Percentiles rank a stretch among this genome's conserved stretches.
phyloP scores from a whole-genome alignment of 208 protist genomes.

The Kentomonas sorsogonicus region DNA sequence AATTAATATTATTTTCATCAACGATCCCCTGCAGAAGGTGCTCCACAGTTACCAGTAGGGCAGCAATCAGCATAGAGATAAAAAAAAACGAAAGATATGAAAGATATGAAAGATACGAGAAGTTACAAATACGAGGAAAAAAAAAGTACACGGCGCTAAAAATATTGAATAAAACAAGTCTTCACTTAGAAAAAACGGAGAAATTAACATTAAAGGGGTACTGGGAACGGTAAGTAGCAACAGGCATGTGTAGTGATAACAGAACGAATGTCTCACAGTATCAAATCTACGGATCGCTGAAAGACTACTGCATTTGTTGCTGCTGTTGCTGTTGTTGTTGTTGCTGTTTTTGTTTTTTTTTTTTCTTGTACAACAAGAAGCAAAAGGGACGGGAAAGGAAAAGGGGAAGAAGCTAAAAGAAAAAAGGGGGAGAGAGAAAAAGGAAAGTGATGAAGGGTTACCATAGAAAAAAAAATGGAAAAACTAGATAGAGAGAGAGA shows the following conservation, averaged over 20 bases:
- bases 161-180: background rate
- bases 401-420: slow-evolving; percentile 6
- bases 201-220: background rate
- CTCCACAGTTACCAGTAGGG: too few relatives aligned
- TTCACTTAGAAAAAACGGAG: background rate
- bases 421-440: background rate
- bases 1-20: too few relatives aligned
- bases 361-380: background rate
- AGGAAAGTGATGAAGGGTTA: too few relatives aligned
- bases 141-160: background rate
- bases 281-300: background rate
- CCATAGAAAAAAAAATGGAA: slow-evolving; percentile 4
- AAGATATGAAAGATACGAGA: background rate
- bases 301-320: too few relatives aligned
- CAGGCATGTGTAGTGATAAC: too few relatives aligned
- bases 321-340: too few relatives aligned
- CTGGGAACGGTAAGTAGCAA: too few relatives aligned
- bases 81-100: background rate
- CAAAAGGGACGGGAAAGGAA: background rate
- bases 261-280: background rate
- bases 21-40: too few relatives aligned
- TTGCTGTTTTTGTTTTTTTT: slow-evolving; percentile 1
- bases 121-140: background rate
- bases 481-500: slow-evolving; percentile 10
- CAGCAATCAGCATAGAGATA: background rate